These are phyloP conservation scores for Corymbia calophylla DNA, from an alignment of 441 rosid genomes.

Conservation along the genomic window DNA sequence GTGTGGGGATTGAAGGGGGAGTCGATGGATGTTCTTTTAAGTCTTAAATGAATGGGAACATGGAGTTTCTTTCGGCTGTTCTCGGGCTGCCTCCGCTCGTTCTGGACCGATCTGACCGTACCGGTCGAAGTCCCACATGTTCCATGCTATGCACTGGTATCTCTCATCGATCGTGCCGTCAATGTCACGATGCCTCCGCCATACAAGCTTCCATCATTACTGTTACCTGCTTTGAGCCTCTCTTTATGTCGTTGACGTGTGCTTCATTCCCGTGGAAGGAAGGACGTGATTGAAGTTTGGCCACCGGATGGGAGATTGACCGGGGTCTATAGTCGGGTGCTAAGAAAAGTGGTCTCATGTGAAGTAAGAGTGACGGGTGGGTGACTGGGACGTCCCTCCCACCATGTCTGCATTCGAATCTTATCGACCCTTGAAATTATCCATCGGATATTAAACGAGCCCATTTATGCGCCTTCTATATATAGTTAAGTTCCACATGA, in stretches of 20 bases:
- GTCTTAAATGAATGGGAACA: background rate
- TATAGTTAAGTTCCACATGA: background rate
- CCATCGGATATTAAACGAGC: background rate
- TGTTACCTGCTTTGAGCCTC: background rate
- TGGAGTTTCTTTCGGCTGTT: background rate
- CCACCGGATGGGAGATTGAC: background rate
- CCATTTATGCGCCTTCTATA: background rate
- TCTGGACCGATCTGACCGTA: background rate
- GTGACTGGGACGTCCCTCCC: background rate
- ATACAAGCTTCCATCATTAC: background rate
- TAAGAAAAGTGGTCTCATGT: background rate
- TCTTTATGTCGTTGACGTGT: background rate
- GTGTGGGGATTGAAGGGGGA: background rate
- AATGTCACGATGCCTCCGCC: background rate
- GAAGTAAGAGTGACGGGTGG: background rate
- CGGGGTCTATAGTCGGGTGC: background rate
- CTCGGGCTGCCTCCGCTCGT: background rate
- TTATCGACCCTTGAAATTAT: background rate
- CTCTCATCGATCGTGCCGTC: background rate
- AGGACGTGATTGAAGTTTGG: background rate
- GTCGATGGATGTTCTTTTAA: background rate
- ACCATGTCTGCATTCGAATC: background rate
- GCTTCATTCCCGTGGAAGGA: background rate
- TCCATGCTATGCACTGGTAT: background rate
- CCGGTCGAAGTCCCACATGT: background rate